phyloP scores from a whole-genome alignment of 768 basidiomycete genomes.

The Amanita phalloides region DNA sequence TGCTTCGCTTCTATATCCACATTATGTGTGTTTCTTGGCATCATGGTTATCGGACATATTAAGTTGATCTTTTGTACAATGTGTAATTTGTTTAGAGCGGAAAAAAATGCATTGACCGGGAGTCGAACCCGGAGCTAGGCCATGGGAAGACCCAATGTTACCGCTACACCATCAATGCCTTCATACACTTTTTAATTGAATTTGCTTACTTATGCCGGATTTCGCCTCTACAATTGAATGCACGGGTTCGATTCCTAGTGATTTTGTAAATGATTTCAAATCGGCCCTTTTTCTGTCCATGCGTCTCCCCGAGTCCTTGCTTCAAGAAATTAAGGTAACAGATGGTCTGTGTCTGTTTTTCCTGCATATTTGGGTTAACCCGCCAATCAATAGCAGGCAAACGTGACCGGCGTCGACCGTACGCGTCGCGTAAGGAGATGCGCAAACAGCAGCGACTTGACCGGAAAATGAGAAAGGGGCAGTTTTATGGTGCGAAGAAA shows the following conservation, averaged over 20 bases:
- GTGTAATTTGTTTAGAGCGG: not conserved
- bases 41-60: too few relatives aligned
- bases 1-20: not conserved
- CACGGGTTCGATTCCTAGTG: not conserved
- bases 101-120: slow-evolving; percentile 33
- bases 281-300: slow-evolving; percentile 7
- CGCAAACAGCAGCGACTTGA: slow-evolving; percentile 52
- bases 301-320: slow-evolving; percentile 2
- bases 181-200: too few relatives aligned
- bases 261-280: not conserved
- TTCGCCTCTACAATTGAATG: not conserved
- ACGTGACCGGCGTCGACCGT: slow-evolving; percentile 5
- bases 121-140: slow-evolving; percentile 47
- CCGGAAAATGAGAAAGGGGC: slow-evolving; percentile 53
- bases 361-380: not conserved
- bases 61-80: not conserved
- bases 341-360: not conserved
- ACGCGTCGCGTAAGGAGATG: slow-evolving; percentile 42
- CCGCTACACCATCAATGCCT: slow-evolving; percentile 62
- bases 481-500: slow-evolving; percentile 20
- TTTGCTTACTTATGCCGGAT: not conserved
- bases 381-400: not conserved
- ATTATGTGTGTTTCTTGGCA: too few relatives aligned
- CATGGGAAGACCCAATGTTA: slow-evolving; percentile 86
- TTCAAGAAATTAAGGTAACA: slow-evolving; percentile 1